Evolutionary conservation across 768 basidiomycete genomes (phyloP), one percentile per base, ranked within the genome.

Genomic region (Arthromyces matolae): DNA sequence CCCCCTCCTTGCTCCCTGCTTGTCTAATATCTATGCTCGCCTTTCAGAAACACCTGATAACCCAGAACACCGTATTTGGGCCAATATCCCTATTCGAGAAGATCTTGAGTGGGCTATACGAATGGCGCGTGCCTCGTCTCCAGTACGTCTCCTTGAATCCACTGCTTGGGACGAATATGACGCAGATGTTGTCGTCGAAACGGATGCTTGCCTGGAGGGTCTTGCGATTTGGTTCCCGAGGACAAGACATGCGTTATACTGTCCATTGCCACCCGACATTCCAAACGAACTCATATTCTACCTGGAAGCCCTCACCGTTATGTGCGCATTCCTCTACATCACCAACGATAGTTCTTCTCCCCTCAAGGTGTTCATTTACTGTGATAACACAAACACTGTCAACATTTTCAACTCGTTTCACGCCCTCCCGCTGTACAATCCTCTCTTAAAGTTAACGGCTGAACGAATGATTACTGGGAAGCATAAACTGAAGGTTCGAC

Each of bases 21-120:
- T 72, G 3, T 51, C 46, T 5, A 44, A 54, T 5, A 5, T 64
- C 1, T 72, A 73, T 44, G 48, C 14, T 3, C 72, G 71, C 51
- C 67, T 66, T 3, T 24, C 34, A 0, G 63, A 8, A 16, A 3
- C 9, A 2, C 3, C 2, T 4, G 24, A 63, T 0, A 67, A 68
- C 38, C 22, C 29, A 0, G 23, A 51, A 5, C 9, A 36, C 0
- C 20, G 12, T 1, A 42, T 72, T 3, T 64, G 48, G 33, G 24
- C 69, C 42, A 72, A 64, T 40, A 29, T 31, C 0, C 39, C 29
- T 0, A 50, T 71, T 14, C 7, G 14, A 1, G 16, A 24, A 0
- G 68, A 71, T 34, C 49, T 68, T 16, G 1, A 0, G 0, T 76
- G 73, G 71, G 45, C 69, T 5, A 39, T 22, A 0, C 33, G 63